phyloP scores from a whole-genome alignment of 1,284 basidiomycete species.

The Ceratobasidium sp. region DNA sequence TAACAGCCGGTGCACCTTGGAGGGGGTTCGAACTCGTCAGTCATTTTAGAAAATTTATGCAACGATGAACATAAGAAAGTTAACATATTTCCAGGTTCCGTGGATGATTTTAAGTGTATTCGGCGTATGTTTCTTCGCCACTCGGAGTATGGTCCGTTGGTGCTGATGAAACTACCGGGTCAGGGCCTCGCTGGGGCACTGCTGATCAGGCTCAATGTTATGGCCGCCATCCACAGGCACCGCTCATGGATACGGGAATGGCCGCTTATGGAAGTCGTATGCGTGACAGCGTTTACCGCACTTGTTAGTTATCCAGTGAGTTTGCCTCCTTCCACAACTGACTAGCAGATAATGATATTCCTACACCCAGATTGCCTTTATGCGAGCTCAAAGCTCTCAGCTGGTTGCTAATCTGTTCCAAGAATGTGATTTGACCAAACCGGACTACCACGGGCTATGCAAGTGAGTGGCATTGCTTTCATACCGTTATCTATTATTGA shows the following conservation, averaged over 20 bases:
- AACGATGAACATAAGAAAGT: conserved; percentile 1
- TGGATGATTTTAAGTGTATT: conserved; percentile 70
- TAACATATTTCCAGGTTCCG: conserved; percentile 62
- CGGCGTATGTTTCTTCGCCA: conserved; percentile 59
- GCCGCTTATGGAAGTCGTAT: conserved; percentile 73
- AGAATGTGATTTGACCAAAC: conserved; percentile 72
- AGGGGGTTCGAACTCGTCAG: conserved; percentile 74
- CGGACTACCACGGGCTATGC: conserved; percentile 78
- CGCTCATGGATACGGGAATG: conserved; percentile 67
- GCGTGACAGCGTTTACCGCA: conserved; percentile 70
- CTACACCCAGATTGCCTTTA: conserved; percentile 61
- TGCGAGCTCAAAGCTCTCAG: conserved; percentile 73
- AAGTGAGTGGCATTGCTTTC: conserved; percentile 62
- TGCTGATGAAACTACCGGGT: background rate
- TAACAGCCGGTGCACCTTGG: conserved; percentile 71
- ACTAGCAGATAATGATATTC: background rate
- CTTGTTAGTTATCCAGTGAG: conserved; percentile 72
- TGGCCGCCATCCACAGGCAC: conserved; percentile 68
- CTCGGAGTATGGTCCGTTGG: background rate
- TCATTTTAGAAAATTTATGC: background rate
- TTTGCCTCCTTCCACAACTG: background rate
- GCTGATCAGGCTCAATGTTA: conserved; percentile 72
- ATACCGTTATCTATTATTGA: conserved; percentile 16
- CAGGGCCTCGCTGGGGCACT: conserved; percentile 73
- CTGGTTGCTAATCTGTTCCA: conserved; percentile 77